Evolutionary conservation across 139 green algal genomes (phyloP), one percentile per base, ranked within the genome.

Genomic region (Coccomyxa sp.): DNA sequence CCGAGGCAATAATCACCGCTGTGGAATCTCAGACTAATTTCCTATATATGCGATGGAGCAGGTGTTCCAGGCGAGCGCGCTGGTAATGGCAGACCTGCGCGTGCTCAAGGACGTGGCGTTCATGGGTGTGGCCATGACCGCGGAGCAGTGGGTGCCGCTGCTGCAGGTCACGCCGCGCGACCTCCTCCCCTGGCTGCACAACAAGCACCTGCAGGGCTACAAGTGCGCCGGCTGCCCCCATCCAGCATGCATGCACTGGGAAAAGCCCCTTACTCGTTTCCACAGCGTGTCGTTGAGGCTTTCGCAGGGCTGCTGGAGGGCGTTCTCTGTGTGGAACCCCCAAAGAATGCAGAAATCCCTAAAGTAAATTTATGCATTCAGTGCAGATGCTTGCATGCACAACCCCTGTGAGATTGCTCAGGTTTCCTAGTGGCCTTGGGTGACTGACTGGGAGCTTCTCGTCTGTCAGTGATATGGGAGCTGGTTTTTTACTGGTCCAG

Each of bases 121-220:
- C 77, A 82, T 76, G 0, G 79, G 74, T 71, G 90, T 97, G 82
- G 95, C 89, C 80, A 92, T 99, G n/a, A 98, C 94, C 16, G 95
- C 96, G 0, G 92, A 99, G 81, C 86, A 91, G 18, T 98, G 94
- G 95, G 75, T 99, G 58, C 87, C 91, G n/a, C 86, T 98, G 27
- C 32, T 86, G 30, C 91, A 98, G 81, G 84, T 87, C n/a, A 27
- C 84, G 13, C 88, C 92, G 67, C 38, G 68, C 13, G 85, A 78
- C 7, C 87, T 98, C 51, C 75, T 88, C 27, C 21, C 88, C 0
- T 99, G 92, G 88, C 90, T 98, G 77, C 59, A 83, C 23, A 59
- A 79, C 14, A 87, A 91, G 88, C 82, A 84, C 16, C 75, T 83
- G 13, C 80, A 91, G 45, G 94, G 95, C 13, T 98, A 94, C 87